Base-by-base conservation (phyloP, 768 basidiomycete genomes). In the Kwoniella mangroviensis region DNA sequence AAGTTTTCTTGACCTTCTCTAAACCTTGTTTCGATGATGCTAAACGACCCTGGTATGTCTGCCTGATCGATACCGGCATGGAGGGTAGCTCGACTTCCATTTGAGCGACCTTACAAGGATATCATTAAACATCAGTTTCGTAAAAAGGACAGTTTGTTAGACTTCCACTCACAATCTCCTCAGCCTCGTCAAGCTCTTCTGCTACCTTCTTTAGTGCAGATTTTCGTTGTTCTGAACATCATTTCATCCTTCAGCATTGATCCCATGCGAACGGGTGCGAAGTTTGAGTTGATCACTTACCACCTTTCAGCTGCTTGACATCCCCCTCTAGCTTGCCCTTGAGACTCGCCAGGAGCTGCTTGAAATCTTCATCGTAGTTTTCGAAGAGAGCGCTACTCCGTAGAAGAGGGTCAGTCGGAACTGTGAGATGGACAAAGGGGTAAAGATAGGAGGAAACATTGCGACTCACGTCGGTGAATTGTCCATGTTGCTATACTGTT, bases 71-170 rank as follows among this genome's bases (percentile, higher is more conserved):
- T 79, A 92, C 90, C 0, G 94, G 94, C 80, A 98, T 94, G 12
- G 93, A 92, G 77, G 94, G 94, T 7, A 96, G 90, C 85, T 99
- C 97, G 68, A 99, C 91, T 85, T 98, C 96, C 96, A 99, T 97
- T 88, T 99, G 97, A 57, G 94, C 94, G 74, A 98, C 88, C 51
- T 28, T 28, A 28, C 28, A 28, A 28, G 4, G 6, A 28, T 28
- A 28, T 4, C 6, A 28, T 28, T 5, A 28, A 28, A 28, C 28
- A 28, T 28, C 28, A 28, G 28, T 3, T 28, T 28, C 6, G 4
- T 3, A 5, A 28, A 3, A 28, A 5, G 6, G 4, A 28, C 4
- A 28, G 4, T 28, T 28, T 28, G 28, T 28, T 28, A 3, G 61
- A 60, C 42, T 21, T 21, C 66, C 11, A 79, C 88, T 58, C 77